A percentile compares a stretch with the other conserved stretches of the same genome.
Evolutionary conservation across 495 filamentous ascomycete species (phyloP).

Genomic region (Podospora comata): DNA sequence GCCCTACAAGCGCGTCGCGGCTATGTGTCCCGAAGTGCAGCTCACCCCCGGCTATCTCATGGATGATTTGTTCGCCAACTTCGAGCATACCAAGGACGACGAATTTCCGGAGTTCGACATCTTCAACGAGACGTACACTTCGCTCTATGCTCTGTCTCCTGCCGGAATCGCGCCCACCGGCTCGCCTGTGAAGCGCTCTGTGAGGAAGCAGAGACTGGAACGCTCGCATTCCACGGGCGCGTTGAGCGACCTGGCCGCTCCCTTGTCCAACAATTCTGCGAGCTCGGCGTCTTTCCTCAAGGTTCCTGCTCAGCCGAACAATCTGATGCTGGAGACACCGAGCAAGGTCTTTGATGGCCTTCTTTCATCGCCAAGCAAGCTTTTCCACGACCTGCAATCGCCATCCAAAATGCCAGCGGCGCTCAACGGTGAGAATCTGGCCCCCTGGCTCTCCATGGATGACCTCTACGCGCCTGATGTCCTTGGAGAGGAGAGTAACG

Average conservation of each 20-base stretch:
- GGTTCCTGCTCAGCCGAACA: constrained; percentile 37
- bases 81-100: constrained; percentile 48
- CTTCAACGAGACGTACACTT: constrained; percentile 61
- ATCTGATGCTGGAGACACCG: constrained; percentile 48
- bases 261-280: constrained; percentile 39
- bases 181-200: constrained; percentile 74
- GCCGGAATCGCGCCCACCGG: constrained; percentile 43
- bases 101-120: constrained; percentile 63
- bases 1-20: constrained; percentile 68
- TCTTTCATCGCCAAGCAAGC: constrained; percentile 47
- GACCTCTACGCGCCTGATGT: constrained; percentile 54
- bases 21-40: constrained; percentile 52
- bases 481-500: constrained; percentile 51
- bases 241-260: constrained; percentile 64
- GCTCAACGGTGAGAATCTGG: constrained; percentile 44
- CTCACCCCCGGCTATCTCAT: constrained; percentile 80
- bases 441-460: constrained; percentile 46
- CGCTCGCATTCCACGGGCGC: constrained; percentile 57
- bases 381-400: constrained; percentile 56
- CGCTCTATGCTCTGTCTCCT: constrained; percentile 39
- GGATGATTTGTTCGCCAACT: constrained; percentile 37
- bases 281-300: constrained; percentile 47
- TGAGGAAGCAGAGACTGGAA: constrained; percentile 60
- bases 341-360: constrained; percentile 53
- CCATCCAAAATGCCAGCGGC: constrained; percentile 38